Evolutionary conservation across 371 early-diverging fungal genomes (phyloP).

Genomic region (Catenaria anguillulae): DNA sequence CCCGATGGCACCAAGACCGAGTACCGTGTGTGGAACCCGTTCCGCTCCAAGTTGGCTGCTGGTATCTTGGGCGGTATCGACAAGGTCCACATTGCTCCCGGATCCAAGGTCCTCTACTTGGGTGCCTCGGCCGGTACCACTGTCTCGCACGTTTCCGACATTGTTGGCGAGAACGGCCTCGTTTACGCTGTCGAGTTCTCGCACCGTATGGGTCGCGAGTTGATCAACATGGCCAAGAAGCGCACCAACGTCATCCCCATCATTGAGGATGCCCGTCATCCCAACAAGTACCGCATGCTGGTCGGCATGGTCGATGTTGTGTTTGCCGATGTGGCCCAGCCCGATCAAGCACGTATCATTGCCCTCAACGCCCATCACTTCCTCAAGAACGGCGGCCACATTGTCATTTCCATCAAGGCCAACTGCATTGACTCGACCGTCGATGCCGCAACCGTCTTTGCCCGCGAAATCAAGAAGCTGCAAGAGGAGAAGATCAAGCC

Average conservation of each 20-base stretch:
- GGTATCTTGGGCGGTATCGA: constrained; percentile 99
- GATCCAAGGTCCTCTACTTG: constrained; percentile 97
- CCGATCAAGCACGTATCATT: constrained; percentile 99
- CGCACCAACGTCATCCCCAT: constrained; percentile 99
- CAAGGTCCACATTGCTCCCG: constrained; percentile 92
- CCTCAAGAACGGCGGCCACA: constrained; percentile 94
- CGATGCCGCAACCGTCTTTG: constrained; percentile 96
- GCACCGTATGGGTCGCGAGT: constrained; percentile 98
- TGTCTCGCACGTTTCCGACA: constrained; percentile 94
- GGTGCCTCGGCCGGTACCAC: constrained; percentile 98
- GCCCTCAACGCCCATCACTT: constrained; percentile 98
- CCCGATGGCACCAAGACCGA: constrained; percentile 94
- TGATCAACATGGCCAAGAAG: constrained; percentile 99
- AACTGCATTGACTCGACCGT: constrained; percentile 99
- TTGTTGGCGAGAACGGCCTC: constrained; percentile 47
- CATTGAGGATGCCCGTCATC: constrained; percentile 99
- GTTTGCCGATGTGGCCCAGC: constrained; percentile 99
- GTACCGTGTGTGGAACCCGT: constrained; percentile 99
- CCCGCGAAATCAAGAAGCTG: constrained; percentile 98
- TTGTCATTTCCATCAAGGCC: constrained; percentile 99
- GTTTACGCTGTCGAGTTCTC: constrained; percentile 99
- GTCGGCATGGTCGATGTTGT: constrained; percentile 99
- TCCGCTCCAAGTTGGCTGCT: constrained; percentile 99
- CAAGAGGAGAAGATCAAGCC: constrained; percentile 98
- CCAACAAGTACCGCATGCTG: constrained; percentile 99